Conservation (phyloP, 176 grass and related monocot genomes). For the Typha latifolia region DNA sequence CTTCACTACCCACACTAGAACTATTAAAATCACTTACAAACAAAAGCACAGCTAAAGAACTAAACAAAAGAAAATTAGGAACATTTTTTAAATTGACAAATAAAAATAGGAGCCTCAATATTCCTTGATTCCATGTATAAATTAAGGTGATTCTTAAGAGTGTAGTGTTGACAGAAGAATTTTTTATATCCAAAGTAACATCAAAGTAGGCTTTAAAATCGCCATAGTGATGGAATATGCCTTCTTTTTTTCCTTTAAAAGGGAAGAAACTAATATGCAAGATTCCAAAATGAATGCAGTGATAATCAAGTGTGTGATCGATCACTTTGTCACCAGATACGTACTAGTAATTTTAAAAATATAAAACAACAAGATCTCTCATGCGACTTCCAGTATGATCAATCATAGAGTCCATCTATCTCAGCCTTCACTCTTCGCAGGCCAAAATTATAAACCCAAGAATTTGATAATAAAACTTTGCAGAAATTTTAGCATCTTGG, state of each 20-base stretch:
- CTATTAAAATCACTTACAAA: neutral
- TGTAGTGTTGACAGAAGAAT: neutral
- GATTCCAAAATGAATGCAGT: neutral
- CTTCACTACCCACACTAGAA: neutral
- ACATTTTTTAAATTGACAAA: neutral
- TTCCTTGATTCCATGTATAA: constrained; percentile 2
- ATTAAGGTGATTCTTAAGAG: neutral
- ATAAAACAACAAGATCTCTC: no score
- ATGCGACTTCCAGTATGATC: no score
- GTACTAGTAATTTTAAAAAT: neutral
- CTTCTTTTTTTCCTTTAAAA: neutral
- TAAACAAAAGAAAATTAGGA: neutral
- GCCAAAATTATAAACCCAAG: no score
- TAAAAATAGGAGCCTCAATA: neutral
- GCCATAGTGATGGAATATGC: neutral
- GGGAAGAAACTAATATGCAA: neutral
- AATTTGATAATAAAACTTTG: neutral
- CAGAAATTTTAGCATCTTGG: neutral
- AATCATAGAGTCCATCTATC: no score
- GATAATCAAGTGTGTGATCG: neutral
- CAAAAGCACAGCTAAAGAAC: neutral
- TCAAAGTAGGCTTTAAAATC: neutral
- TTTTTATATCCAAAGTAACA: constrained; percentile 2
- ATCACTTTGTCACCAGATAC: neutral
- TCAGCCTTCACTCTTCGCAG: no score